phyloP scores from a whole-genome alignment of 768 basidiomycete genomes.

The Hericium coralloides region DNA sequence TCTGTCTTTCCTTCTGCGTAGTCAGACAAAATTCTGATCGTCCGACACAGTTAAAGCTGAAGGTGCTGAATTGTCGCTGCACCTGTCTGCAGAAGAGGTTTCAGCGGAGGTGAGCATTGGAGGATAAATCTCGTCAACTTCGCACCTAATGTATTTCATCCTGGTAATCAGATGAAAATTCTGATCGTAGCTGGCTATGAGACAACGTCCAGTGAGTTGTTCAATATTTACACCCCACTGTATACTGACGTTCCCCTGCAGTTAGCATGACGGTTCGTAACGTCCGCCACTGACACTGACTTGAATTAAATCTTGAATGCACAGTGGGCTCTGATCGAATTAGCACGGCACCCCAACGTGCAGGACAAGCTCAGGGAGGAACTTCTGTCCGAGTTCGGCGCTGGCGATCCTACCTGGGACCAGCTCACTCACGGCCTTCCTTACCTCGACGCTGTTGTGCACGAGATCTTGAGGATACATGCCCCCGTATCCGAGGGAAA shows the following conservation, averaged over 20 bases:
- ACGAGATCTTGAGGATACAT: conserved; percentile 37
- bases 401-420: conserved; percentile 43
- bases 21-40: background rate
- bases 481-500: conserved; percentile 28
- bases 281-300: background rate
- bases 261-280: background rate
- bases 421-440: conserved; percentile 36
- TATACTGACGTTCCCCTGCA: background rate
- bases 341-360: background rate
- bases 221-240: conserved; percentile 11
- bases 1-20: background rate
- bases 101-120: background rate
- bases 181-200: background rate
- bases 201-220: background rate
- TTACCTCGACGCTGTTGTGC: conserved; percentile 15
- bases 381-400: conserved; percentile 28
- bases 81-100: background rate
- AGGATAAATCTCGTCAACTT: background rate
- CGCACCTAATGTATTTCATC: background rate
- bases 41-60: background rate
- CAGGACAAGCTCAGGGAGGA: conserved; percentile 45
- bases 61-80: background rate
- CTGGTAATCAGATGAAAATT: background rate
- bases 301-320: background rate
- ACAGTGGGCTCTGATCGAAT: background rate